These are phyloP conservation scores for Pseudoturritis turrita DNA, from an alignment of 345 rosid genomes.

Conservation along the genomic window DNA sequence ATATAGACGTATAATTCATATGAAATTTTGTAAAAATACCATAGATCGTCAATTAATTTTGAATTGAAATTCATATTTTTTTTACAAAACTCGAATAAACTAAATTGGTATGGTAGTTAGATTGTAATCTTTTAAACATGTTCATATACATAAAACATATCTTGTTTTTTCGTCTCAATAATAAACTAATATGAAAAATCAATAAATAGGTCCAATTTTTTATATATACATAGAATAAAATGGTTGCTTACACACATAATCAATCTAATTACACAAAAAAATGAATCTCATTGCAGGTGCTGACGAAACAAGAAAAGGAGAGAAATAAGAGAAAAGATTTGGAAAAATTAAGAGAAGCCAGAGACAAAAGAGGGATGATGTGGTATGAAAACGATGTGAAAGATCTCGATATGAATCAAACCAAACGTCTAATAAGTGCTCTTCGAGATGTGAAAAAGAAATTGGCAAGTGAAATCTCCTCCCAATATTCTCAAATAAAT, in stretches of 20 bases:
- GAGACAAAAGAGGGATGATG: neutral
- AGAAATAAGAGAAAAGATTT: constrained; percentile 34
- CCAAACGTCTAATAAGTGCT: constrained; percentile 25
- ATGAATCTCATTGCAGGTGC: neutral
- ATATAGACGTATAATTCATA: too few relatives aligned
- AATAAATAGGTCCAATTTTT: too few relatives aligned
- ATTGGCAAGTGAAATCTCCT: constrained; percentile 21
- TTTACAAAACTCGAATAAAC: too few relatives aligned
- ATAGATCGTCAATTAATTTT: too few relatives aligned
- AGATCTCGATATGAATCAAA: constrained; percentile 30
- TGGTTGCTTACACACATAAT: neutral
- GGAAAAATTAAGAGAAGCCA: constrained; percentile 9
- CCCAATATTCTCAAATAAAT: neutral
- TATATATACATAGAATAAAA: neutral
- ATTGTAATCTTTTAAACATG: neutral
- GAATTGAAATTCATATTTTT: too few relatives aligned
- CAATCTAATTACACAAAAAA: neutral
- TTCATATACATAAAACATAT: neutral
- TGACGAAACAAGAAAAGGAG: constrained; percentile 31
- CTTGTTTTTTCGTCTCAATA: neutral
- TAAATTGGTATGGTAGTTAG: too few relatives aligned
- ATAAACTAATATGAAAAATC: neutral
- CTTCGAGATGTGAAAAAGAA: constrained; percentile 35
- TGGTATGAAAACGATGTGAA: constrained; percentile 55
- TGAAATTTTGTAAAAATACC: too few relatives aligned